phyloP scores from a whole-genome alignment of 1,284 basidiomycete species.

The Trichosporon sp. region DNA sequence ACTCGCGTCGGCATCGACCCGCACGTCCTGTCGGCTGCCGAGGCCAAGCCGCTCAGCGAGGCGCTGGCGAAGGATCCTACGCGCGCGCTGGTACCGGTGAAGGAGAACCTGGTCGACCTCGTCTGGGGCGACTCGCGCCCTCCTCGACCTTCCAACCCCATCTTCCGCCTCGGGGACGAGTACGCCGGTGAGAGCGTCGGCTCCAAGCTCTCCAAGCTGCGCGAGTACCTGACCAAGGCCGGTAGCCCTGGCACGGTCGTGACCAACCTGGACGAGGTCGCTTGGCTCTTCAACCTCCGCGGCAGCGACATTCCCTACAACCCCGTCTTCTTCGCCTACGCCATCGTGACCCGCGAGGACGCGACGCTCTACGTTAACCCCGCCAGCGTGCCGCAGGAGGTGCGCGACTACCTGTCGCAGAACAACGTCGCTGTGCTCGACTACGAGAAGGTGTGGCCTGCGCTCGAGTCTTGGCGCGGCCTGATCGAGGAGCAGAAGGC shows the following conservation, averaged over 20 bases:
- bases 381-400: slow-evolving; percentile 58
- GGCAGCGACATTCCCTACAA: slow-evolving; percentile 91
- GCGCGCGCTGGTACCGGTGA: slow-evolving; percentile 61
- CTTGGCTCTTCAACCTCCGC: slow-evolving; percentile 91
- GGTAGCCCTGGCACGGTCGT: slow-evolving; percentile 66
- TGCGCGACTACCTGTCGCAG: slow-evolving; percentile 57
- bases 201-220: slow-evolving; percentile 63
- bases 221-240: slow-evolving; percentile 61
- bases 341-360: slow-evolving; percentile 64
- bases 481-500: slow-evolving; percentile 17
- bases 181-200: slow-evolving; percentile 58
- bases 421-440: slow-evolving; percentile 61
- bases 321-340: slow-evolving; percentile 93
- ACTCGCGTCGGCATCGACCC: slow-evolving; percentile 77
- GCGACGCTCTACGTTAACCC: slow-evolving; percentile 70
- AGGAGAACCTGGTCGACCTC: slow-evolving; percentile 70
- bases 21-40: slow-evolving; percentile 59
- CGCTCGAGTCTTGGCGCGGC: slow-evolving; percentile 26
- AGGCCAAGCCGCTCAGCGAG: slow-evolving; percentile 50
- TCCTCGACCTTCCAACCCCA: slow-evolving; percentile 60
- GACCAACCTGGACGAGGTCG: slow-evolving; percentile 78
- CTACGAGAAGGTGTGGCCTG: slow-evolving; percentile 62
- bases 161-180: slow-evolving; percentile 66
- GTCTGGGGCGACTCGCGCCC: slow-evolving; percentile 67
- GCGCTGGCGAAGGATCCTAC: slow-evolving; percentile 30